Percentiles rank a stretch among this genome's conserved stretches.
Evolutionary conservation across 2,329 filamentous ascomycete genomes (phyloP).

Genomic region (Microascus cirrosus): DNA sequence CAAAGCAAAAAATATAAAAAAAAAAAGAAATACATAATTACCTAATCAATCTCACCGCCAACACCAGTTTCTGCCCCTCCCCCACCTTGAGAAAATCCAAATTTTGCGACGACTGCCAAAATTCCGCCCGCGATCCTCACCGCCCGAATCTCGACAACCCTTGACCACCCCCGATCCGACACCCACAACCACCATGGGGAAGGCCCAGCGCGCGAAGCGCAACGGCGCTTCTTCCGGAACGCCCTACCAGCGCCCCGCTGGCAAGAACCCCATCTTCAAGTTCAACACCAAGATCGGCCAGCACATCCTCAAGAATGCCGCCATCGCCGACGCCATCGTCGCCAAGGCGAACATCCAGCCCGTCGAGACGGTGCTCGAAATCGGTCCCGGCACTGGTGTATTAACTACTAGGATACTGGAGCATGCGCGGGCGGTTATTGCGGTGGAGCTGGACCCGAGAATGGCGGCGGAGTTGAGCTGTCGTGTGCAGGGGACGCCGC

Average conservation of each 20-base stretch:
- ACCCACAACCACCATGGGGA: slow-evolving; percentile 1
- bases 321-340: slow-evolving; percentile 61
- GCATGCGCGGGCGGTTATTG: slow-evolving; percentile 69
- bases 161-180: background rate
- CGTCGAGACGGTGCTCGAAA: slow-evolving; percentile 81
- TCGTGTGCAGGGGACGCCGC: slow-evolving; percentile 80
- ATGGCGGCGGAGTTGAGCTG: slow-evolving; percentile 96
- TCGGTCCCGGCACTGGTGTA: slow-evolving; percentile 78
- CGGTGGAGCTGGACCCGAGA: slow-evolving; percentile 86
- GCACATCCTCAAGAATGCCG: slow-evolving; percentile 77
- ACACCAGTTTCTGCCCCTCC: background rate
- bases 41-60: background rate
- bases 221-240: background rate
- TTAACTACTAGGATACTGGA: slow-evolving; percentile 82
- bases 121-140: background rate
- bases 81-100: background rate
- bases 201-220: slow-evolving; percentile 5
- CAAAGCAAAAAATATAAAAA: too few relatives aligned
- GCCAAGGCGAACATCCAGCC: slow-evolving; percentile 81
- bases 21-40: too few relatives aligned
- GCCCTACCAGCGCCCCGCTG: slow-evolving; percentile 47
- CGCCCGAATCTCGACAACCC: background rate
- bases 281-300: slow-evolving; percentile 6
- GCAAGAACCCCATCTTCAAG: slow-evolving; percentile 47
- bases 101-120: background rate